Evolutionary conservation across 768 basidiomycete species (phyloP).

Genomic region (Lactarius deliciosus): DNA sequence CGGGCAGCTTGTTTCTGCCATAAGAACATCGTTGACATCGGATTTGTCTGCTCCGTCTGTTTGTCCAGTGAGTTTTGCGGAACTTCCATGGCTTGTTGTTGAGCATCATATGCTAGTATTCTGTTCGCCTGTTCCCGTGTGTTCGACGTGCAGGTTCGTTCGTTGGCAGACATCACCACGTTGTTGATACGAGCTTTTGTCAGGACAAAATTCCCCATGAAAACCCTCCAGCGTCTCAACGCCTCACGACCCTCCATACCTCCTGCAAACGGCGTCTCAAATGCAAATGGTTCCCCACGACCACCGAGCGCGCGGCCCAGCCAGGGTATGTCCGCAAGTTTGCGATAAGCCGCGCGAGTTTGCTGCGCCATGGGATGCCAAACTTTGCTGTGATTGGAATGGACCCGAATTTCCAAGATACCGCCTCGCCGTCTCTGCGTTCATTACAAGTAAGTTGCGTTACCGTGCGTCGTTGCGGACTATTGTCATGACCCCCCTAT

Average conservation of each 20-base stretch:
- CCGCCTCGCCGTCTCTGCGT: neutral
- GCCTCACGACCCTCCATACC: slow-evolving; percentile 42
- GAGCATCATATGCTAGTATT: slow-evolving; percentile 58
- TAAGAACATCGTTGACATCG: slow-evolving; percentile 93
- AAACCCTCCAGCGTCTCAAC: slow-evolving; percentile 81
- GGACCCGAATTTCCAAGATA: neutral
- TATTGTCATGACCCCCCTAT: neutral
- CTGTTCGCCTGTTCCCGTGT: slow-evolving; percentile 90
- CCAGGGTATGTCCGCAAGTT: slow-evolving; percentile 26
- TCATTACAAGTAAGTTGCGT: neutral
- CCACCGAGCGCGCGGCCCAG: slow-evolving; percentile 23
- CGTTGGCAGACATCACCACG: neutral
- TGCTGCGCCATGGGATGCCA: neutral
- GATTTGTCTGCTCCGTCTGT: slow-evolving; percentile 98
- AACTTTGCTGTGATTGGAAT: neutral
- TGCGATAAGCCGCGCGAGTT: slow-evolving; percentile 17
- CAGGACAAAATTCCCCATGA: slow-evolving; percentile 94
- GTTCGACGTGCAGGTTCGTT: slow-evolving; percentile 87
- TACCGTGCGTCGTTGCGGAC: neutral
- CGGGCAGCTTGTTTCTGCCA: slow-evolving; percentile 99
- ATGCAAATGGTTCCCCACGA: slow-evolving; percentile 26
- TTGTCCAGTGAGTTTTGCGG: slow-evolving; percentile 71
- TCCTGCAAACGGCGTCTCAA: slow-evolving; percentile 24
- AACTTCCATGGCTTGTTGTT: slow-evolving; percentile 5
- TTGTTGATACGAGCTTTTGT: slow-evolving; percentile 4